Base-by-base conservation (phyloP, 495 filamentous ascomycete genomes). In the Oidiodendron maius region DNA sequence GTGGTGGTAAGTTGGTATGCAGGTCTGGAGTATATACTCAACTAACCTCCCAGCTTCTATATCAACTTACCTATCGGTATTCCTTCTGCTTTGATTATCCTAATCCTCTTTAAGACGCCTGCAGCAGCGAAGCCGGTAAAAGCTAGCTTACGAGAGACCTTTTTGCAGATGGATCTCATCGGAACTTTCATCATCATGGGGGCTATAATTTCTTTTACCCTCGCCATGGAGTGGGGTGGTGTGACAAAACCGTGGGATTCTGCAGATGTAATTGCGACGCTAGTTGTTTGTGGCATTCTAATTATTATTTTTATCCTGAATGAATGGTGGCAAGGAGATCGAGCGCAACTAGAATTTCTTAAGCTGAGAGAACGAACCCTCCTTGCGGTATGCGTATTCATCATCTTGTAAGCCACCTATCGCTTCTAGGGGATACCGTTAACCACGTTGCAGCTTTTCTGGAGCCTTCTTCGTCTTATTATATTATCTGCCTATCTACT, bases 401-500 rank as follows among this genome's bases (percentile, higher is more conserved):
- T n/a, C n/a, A n/a, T n/a, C n/a, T n/a, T n/a, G n/a, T n/a, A n/a
- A n/a, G n/a, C 71, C 71, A 22, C 67, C n/a, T n/a, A n/a, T n/a
- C n/a, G n/a, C n/a, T n/a, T n/a, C n/a, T n/a, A 61, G 3, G 68
- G 77, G 5, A 75, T n/a, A n/a, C n/a, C n/a, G n/a, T n/a, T n/a
- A n/a, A n/a, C n/a, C n/a, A n/a, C n/a, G n/a, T n/a, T n/a, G n/a
- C n/a, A n/a, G n/a, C n/a, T n/a, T n/a, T n/a, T n/a, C n/a, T n/a
- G 75, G 67, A n/a, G 59, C 73, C 0, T 82, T 83, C 60, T 77
- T 87, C 46, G 55, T 82, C 18, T 55, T 80, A 10, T n/a, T 78
- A 21, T 83, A 74, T 58, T 78, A 82, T 68, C 64, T 90, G 9
- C 85, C 86, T 0, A 80, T 88, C 53, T 91, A 80, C 78, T 89